Evolutionary conservation across 2,329 filamentous ascomycete genomes (phyloP).

Genomic region (Alternaria sp.): DNA sequence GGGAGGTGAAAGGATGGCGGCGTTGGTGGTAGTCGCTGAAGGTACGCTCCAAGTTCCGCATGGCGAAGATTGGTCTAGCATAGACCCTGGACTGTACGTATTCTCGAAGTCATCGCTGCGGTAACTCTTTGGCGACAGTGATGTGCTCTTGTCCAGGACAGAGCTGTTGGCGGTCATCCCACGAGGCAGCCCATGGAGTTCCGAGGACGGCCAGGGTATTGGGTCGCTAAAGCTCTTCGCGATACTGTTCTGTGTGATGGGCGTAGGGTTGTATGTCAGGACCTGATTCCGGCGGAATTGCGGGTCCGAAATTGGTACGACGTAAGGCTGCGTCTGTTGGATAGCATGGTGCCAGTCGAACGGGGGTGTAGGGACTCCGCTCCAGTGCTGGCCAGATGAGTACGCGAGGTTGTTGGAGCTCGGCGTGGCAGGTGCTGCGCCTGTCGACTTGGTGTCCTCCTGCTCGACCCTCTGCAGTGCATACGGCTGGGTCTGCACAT

Average conservation of each 20-base stretch:
- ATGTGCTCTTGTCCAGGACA: constrained; percentile 14
- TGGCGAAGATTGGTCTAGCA: constrained; percentile 7
- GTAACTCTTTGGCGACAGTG: constrained; percentile 30
- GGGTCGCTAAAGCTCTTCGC: constrained; percentile 9
- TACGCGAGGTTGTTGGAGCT: neutral
- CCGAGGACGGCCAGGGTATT: constrained; percentile 1
- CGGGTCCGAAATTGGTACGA: constrained; percentile 8
- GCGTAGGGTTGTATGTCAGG: constrained; percentile 9
- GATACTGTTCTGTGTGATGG: neutral
- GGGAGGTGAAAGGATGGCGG: neutral
- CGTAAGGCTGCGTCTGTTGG: constrained; percentile 10
- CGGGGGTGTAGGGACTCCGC: neutral
- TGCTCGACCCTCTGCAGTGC: constrained; percentile 8
- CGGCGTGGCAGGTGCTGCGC: neutral
- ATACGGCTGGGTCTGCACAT: constrained; percentile 13
- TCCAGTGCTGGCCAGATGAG: constrained; percentile 4
- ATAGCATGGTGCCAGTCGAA: constrained; percentile 6
- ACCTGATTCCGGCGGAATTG: constrained; percentile 11
- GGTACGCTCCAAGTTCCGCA: constrained; percentile 6
- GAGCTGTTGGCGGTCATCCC: constrained; percentile 6
- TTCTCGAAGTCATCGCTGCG: constrained; percentile 19
- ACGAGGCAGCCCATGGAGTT: neutral
- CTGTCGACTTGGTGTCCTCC: neutral
- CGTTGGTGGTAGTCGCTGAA: neutral
- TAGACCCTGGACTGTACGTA: constrained; percentile 11